Evolutionary conservation across 306 rosid genomes (phyloP).

Genomic region (Cucumis hystrix): DNA sequence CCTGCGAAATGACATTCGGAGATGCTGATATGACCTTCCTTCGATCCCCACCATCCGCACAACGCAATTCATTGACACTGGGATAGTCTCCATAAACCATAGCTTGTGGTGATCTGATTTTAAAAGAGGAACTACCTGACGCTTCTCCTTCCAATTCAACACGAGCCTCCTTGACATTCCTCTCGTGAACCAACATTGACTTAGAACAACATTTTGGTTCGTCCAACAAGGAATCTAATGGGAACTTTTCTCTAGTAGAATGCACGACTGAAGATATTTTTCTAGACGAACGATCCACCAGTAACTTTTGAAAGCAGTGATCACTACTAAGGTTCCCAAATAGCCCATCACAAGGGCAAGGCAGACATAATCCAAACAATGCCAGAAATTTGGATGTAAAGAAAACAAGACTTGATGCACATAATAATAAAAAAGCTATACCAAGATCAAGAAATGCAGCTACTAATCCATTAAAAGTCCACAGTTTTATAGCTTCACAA

Average conservation of each 20-base stretch:
- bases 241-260: slow-evolving; percentile 15
- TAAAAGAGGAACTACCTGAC: slow-evolving; percentile 3
- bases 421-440: slow-evolving; percentile 23
- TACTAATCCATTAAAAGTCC: slow-evolving; percentile 31
- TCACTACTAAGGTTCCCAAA: slow-evolving; percentile 19
- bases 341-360: slow-evolving; percentile 30
- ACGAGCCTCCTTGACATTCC: slow-evolving; percentile 2
- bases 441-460: slow-evolving; percentile 44
- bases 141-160: slow-evolving; percentile 18
- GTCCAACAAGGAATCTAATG: slow-evolving; percentile 16
- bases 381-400: slow-evolving; percentile 27
- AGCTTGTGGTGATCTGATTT: not conserved
- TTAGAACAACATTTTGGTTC: not conserved
- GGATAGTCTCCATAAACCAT: slow-evolving; percentile 1
- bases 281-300: slow-evolving; percentile 19
- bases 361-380: slow-evolving; percentile 30
- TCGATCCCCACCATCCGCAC: not conserved
- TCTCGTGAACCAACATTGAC: not conserved
- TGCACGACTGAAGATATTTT: slow-evolving; percentile 18
- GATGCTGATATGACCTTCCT: slow-evolving; percentile 8
- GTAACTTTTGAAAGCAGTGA: slow-evolving; percentile 22
- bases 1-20: slow-evolving; percentile 8
- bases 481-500: slow-evolving; percentile 15
- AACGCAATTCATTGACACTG: not conserved
- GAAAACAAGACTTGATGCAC: slow-evolving; percentile 23